Evolutionary conservation across 2,329 filamentous ascomycete species (phyloP).

Genomic region (Chalaropsis ovoidea): DNA sequence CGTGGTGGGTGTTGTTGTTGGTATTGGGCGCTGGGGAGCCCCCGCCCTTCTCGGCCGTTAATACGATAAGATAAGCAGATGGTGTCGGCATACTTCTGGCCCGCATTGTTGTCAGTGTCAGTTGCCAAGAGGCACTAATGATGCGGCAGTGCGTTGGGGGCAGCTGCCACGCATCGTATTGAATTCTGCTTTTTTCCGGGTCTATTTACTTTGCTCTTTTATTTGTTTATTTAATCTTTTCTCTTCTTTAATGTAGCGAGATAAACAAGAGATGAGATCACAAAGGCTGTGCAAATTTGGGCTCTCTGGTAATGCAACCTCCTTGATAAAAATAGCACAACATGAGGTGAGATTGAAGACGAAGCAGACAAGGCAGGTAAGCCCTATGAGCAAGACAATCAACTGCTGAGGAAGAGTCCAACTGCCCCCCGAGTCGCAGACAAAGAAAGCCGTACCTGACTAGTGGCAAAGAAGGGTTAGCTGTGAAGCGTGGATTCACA

Average conservation of each 20-base stretch:
- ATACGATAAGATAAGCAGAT: background rate
- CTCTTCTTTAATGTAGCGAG: background rate
- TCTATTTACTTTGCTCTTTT: background rate
- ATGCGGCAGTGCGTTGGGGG: background rate
- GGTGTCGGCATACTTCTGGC: background rate
- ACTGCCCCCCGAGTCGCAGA: background rate
- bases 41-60: background rate
- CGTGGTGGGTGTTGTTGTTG: too few species aligned
- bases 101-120: background rate
- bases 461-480: conserved; percentile 6
- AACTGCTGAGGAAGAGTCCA: background rate
- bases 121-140: background rate
- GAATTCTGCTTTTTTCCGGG: background rate
- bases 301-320: background rate
- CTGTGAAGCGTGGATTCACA: background rate
- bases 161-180: background rate
- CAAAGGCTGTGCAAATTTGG: conserved; percentile 1
- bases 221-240: background rate
- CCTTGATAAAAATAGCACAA: conserved; percentile 1
- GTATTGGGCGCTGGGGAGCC: too few species aligned
- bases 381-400: too few species aligned
- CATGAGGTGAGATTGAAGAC: background rate
- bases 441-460: background rate
- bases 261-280: background rate
- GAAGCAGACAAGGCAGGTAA: background rate